Evolutionary conservation across 495 filamentous ascomycete genomes (phyloP).

Genomic region (Terfezia claveryi): DNA sequence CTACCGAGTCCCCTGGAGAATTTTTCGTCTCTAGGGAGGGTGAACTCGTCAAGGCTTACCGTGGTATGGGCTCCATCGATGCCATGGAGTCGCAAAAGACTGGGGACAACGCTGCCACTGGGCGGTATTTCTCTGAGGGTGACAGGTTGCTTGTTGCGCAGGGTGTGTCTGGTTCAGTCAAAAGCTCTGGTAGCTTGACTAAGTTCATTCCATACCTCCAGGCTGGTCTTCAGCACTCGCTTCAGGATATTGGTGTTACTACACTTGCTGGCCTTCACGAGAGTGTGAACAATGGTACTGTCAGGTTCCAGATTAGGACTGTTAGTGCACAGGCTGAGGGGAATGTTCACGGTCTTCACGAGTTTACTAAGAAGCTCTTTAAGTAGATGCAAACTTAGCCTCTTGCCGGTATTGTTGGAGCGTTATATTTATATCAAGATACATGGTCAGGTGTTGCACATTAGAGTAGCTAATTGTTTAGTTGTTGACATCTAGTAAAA

Average conservation of each 20-base stretch:
- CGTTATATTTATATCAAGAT: no score
- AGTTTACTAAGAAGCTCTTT: slow-evolving; percentile 98
- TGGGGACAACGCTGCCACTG: slow-evolving; percentile 83
- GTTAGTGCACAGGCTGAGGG: slow-evolving; percentile 89
- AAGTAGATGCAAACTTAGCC: slow-evolving; percentile 29
- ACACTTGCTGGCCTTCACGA: slow-evolving; percentile 56
- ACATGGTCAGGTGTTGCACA: no score
- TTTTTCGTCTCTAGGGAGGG: slow-evolving; percentile 90
- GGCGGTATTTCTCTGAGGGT: slow-evolving; percentile 95
- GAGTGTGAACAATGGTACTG: slow-evolving; percentile 48
- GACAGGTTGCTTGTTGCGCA: slow-evolving; percentile 86
- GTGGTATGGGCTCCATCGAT: slow-evolving; percentile 95
- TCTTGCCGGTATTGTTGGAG: no score
- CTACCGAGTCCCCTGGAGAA: slow-evolving; percentile 88
- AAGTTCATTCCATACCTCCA: slow-evolving; percentile 93
- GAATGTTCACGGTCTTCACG: slow-evolving; percentile 86
- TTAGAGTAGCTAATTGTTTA: no score
- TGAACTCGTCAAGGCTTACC: slow-evolving; percentile 95
- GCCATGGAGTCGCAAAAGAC: slow-evolving; percentile 99
- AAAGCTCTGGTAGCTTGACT: slow-evolving; percentile 57
- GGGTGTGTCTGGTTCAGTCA: slow-evolving; percentile 65
- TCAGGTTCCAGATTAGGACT: slow-evolving; percentile 84
- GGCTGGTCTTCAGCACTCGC: slow-evolving; percentile 83
- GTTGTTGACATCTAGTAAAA: no score
- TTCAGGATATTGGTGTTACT: slow-evolving; percentile 81